Evolutionary conservation across 1,139 yeast species (phyloP).

Genomic region (Trichomonascaceae sp.): DNA sequence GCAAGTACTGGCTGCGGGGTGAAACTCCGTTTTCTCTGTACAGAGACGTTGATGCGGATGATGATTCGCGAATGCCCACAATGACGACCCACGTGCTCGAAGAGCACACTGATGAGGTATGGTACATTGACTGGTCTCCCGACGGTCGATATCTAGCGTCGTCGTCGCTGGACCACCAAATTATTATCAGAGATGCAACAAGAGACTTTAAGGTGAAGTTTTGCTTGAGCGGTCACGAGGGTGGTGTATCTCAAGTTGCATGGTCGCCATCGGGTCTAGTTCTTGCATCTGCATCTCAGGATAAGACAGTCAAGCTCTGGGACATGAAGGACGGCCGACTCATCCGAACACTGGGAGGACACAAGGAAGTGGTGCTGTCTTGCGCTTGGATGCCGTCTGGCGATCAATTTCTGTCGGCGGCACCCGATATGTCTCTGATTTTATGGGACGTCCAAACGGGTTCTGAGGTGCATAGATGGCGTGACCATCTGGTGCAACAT

Average conservation of each 20-base stretch:
- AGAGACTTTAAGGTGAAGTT: slow-evolving; percentile 36
- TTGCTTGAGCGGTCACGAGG: slow-evolving; percentile 35
- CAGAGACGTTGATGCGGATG: slow-evolving; percentile 22
- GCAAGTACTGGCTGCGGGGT: slow-evolving; percentile 25
- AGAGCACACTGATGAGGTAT: slow-evolving; percentile 63
- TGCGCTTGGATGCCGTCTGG: slow-evolving; percentile 62
- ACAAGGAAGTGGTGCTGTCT: slow-evolving; percentile 37
- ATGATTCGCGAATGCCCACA: slow-evolving; percentile 35
- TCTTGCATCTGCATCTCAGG: slow-evolving; percentile 55
- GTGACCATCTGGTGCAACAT: slow-evolving; percentile 48
- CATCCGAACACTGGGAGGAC: slow-evolving; percentile 14
- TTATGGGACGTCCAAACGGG: slow-evolving; percentile 42
- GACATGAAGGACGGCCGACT: slow-evolving; percentile 33
- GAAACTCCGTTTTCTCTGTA: slow-evolving; percentile 18
- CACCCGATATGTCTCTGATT: slow-evolving; percentile 62
- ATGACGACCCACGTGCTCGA: slow-evolving; percentile 29
- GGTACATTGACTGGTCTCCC: slow-evolving; percentile 73
- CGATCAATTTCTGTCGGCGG: slow-evolving; percentile 55
- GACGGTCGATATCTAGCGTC: slow-evolving; percentile 64
- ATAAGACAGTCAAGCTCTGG: slow-evolving; percentile 58
- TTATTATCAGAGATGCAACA: slow-evolving; percentile 54
- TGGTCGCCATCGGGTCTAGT: slow-evolving; percentile 68
- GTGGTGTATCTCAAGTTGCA: slow-evolving; percentile 53
- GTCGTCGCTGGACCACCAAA: slow-evolving; percentile 56
- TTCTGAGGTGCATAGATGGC: slow-evolving; percentile 28